Conservation (phyloP, 2,329 filamentous ascomycete species). For the Ilyonectria destructans region DNA sequence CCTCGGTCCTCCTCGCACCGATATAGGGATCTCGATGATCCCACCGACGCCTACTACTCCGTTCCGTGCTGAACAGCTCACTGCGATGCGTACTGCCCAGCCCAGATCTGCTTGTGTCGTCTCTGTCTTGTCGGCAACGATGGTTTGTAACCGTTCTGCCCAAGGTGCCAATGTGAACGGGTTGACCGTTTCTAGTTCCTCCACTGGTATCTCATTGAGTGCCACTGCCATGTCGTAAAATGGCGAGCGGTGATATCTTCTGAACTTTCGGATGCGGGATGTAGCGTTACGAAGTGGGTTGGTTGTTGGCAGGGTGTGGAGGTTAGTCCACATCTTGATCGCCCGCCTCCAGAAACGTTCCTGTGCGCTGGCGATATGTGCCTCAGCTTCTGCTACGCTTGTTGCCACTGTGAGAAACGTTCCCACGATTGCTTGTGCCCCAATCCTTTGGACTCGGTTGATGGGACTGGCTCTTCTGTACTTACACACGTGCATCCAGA, state of each 20-base stretch:
- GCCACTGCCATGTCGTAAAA: background rate
- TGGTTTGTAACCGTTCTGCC: background rate
- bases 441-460: no score
- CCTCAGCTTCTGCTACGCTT: no score
- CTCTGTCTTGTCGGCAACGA: conserved; percentile 5
- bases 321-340: no score
- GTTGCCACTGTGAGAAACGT: no score
- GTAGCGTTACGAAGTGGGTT: conserved; percentile 5
- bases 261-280: conserved; percentile 9
- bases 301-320: conserved; percentile 2
- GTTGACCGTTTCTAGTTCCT: background rate
- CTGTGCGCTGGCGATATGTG: no score
- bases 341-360: no score
- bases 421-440: no score
- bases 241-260: conserved; percentile 5
- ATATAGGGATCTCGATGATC: conserved; percentile 14
- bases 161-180: conserved; percentile 6
- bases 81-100: conserved; percentile 28
- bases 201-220: background rate
- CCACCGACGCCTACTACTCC: conserved; percentile 40
- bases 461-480: no score
- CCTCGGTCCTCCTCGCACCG: conserved; percentile 17
- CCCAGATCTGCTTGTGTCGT: conserved; percentile 19
- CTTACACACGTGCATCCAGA: no score
- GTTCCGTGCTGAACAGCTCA: conserved; percentile 40